Base-by-base conservation (phyloP, 768 basidiomycete genomes). In the Naganishia vishniacii region DNA sequence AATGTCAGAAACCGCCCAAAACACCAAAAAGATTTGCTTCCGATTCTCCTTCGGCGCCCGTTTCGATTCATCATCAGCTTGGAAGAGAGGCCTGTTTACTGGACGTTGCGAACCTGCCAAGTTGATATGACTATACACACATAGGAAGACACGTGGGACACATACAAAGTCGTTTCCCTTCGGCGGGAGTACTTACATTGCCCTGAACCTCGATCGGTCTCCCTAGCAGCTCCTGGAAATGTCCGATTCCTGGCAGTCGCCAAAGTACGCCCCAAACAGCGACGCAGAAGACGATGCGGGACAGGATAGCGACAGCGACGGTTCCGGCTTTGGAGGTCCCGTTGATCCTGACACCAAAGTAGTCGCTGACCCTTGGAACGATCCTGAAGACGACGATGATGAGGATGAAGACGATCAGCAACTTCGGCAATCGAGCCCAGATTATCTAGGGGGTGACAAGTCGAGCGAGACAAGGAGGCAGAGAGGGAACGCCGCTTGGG, bases 1-100 rank as follows among this genome's bases (percentile, higher is more conserved):
- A 8, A 16, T 16, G 16, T 2, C 20, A 8, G 11, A 20, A 16
- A n/a, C n/a, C 28, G 31, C 18, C 9, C 16, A n/a, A 25, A 40
- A 40, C 53, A 37, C 53, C 53, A 56, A 56, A 56, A 56, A 37
- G 26, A 40, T 5, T 56, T 40, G 53, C 53, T 56, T 56, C 53
- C 53, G 49, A n/a, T 51, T 8, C 29, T 16, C 23, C 51, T 53
- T 37, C 8, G 4, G 25, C n/a, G n/a, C n/a, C n/a, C n/a, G n/a
- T n/a, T 37, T 7, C 7, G 7, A 37, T 15, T 37, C 34, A 37
- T 37, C 34, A 37, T 37, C 34, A 37, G 34, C 34, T 37, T 37
- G 34, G 7, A 37, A n/a, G n/a, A n/a, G n/a, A n/a, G n/a, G 34
- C 34, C 34, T 37, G 34, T 37, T n/a, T n/a, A n/a, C n/a, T n/a